Evolutionary conservation across 2,329 filamentous ascomycete genomes (phyloP), one percentile per base, ranked within the genome.

Genomic region (Fusarium scirpi): DNA sequence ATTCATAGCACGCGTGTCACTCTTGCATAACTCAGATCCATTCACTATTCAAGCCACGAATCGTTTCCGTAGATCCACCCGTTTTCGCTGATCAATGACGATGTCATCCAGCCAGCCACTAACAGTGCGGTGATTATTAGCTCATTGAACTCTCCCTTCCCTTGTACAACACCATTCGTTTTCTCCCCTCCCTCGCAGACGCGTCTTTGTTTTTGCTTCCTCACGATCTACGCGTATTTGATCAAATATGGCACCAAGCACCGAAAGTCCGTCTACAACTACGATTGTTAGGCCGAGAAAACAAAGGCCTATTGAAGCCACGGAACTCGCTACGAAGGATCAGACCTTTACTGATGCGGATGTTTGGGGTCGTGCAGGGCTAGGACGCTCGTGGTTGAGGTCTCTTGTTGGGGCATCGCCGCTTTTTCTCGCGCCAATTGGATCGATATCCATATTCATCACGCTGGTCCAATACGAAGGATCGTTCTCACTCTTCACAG

Each of bases 311-410:
- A 24, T 43, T 38, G 53, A 51, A n/a, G 16, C 49, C 1, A 29
- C 40, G 8, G 22, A 8, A 9, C 38, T 58, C 8, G 29, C 41
- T 16, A 53, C 54, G 0, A 29, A 62, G 4, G 24, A 54, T 8
- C n/a, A 48, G 6, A 22, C 20, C 1, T 27, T 58, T 18, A 22
- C 45, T 3, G 47, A 48, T 24, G 55, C 27, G n/a, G 62, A 55
- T 20, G 27, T 45, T 11, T 77, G 74, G 76, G 76, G 76, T 13
- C 76, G 76, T 30, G 65, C 74, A 29, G 67, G 72, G 4, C 54
- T 69, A 32, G 68, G 67, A 5, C 62, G 73, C 8, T 74, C 74
- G 13, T 76, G 75, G 74, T 16, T 70, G 11, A 57, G 65, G 20
- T 71, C 73, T 20, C 51, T 76, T 1, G 16, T 77, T 5, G 75